These are phyloP conservation scores for Eustoma russellianum DNA, from an alignment of 257 asterid genomes.

Conservation along the genomic window DNA sequence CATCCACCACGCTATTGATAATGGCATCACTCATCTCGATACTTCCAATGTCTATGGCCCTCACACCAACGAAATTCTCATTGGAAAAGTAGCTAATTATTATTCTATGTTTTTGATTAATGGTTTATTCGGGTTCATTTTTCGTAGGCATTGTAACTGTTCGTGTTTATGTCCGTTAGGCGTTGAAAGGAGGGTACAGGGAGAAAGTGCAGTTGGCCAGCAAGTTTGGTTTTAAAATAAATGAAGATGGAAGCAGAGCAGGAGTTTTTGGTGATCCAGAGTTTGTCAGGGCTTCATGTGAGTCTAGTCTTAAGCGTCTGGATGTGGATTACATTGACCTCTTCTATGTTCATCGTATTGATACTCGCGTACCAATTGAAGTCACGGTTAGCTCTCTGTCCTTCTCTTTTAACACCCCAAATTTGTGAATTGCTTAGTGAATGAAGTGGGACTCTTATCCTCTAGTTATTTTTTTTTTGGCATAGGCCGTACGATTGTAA, in stretches of 20 bases:
- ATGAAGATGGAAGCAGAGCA: not conserved
- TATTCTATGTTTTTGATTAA: not conserved
- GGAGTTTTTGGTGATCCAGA: slow-evolving; percentile 9
- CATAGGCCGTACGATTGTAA: no score
- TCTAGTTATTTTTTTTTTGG: no score
- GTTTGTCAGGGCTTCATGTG: slow-evolving; percentile 14
- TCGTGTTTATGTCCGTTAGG: slow-evolving; percentile 5
- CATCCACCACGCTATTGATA: slow-evolving; percentile 18
- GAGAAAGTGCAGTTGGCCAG: slow-evolving; percentile 18
- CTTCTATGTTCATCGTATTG: slow-evolving; percentile 16
- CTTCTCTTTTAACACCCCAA: no score
- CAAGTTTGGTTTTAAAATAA: slow-evolving; percentile 8
- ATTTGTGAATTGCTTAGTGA: no score
- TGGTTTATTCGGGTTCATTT: not conserved
- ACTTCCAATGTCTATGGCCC: slow-evolving; percentile 20
- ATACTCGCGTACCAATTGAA: slow-evolving; percentile 15
- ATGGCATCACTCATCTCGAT: slow-evolving; percentile 17
- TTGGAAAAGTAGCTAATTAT: slow-evolving; percentile 5
- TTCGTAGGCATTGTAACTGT: not conserved
- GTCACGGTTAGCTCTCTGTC: slow-evolving; percentile 13
- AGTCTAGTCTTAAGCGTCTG: slow-evolving; percentile 17
- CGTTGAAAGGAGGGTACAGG: slow-evolving; percentile 16
- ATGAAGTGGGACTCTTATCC: no score
- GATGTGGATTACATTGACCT: slow-evolving; percentile 17
- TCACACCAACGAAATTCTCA: slow-evolving; percentile 12